Evolutionary conservation across 2,329 filamentous ascomycete species (phyloP).

Genomic region (Talaromyces pinophilus): DNA sequence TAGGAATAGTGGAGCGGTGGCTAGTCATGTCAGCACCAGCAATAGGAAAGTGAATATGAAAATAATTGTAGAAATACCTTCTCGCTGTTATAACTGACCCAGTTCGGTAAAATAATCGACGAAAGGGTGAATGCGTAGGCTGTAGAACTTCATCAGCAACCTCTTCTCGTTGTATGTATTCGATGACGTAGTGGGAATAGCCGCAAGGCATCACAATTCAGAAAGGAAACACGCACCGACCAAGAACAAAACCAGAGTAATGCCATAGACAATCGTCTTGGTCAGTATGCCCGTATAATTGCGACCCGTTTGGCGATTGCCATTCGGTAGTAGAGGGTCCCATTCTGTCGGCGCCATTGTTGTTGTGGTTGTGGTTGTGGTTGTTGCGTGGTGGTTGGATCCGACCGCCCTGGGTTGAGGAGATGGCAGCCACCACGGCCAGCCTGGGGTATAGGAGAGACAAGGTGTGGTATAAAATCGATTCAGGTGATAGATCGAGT

Average conservation of each 20-base stretch:
- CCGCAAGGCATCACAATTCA: slow-evolving; percentile 7
- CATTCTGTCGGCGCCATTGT: slow-evolving; percentile 22
- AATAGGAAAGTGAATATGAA: neutral
- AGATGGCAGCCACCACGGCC: slow-evolving; percentile 10
- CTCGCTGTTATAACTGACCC: slow-evolving; percentile 51
- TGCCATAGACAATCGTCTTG: slow-evolving; percentile 51
- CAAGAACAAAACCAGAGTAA: slow-evolving; percentile 48
- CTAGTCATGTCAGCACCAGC: slow-evolving; percentile 25
- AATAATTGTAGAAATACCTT: slow-evolving; percentile 34
- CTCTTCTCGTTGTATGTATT: neutral
- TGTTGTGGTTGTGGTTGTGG: neutral
- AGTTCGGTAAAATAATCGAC: slow-evolving; percentile 50
- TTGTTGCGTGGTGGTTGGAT: neutral
- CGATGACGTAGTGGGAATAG: slow-evolving; percentile 12
- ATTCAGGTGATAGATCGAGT: neutral
- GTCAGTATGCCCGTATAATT: slow-evolving; percentile 53
- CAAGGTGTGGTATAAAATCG: too few relatives aligned
- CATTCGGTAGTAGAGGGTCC: slow-evolving; percentile 19
- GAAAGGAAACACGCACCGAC: slow-evolving; percentile 37
- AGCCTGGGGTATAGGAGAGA: neutral
- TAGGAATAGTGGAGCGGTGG: slow-evolving; percentile 64
- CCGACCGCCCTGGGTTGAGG: neutral
- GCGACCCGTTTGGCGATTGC: slow-evolving; percentile 19
- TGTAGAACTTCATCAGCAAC: slow-evolving; percentile 26
- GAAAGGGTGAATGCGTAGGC: slow-evolving; percentile 49